A percentile compares a stretch with the other conserved stretches of the same genome.
Evolutionary conservation across 257 asterid species (phyloP).

Genomic region (Solanum appendiculatum): DNA sequence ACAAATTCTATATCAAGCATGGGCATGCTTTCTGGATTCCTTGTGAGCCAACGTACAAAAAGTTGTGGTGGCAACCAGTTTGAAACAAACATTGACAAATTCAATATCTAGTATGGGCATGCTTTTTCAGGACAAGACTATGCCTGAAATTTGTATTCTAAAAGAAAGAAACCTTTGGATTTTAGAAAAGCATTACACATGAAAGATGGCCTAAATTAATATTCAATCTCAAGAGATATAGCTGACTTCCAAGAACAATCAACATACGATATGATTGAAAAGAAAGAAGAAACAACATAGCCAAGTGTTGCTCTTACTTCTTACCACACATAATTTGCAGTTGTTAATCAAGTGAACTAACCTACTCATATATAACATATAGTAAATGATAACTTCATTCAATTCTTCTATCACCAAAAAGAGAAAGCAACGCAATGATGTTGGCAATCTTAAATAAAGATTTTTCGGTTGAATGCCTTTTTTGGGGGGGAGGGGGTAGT

Average conservation of each 20-base stretch:
- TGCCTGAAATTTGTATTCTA: not conserved
- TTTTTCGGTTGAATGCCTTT: not conserved
- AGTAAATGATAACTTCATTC: not conserved
- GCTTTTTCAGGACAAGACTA: not conserved
- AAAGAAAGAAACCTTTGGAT: not conserved
- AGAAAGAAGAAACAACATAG: not conserved
- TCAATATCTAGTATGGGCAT: not conserved
- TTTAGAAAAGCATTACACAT: not conserved
- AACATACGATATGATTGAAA: not conserved
- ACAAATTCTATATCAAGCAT: not conserved
- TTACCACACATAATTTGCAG: not conserved
- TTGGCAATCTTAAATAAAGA: not conserved
- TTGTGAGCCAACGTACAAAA: slow-evolving; percentile 39
- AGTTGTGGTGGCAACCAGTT: slow-evolving; percentile 6
- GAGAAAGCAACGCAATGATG: not conserved
- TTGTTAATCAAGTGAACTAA: not conserved
- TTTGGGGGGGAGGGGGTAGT: not conserved
- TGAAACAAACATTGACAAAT: not conserved
- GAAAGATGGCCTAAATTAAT: not conserved
- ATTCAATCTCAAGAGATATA: not conserved
- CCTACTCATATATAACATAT: not conserved
- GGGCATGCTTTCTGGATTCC: slow-evolving; percentile 5
- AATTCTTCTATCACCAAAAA: not conserved
- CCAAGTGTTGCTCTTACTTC: not conserved
- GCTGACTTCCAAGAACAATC: not conserved